Evolutionary conservation across 1,139 yeast species (phyloP), one percentile per base, ranked within the genome.

Genomic region (Pichia sp.): DNA sequence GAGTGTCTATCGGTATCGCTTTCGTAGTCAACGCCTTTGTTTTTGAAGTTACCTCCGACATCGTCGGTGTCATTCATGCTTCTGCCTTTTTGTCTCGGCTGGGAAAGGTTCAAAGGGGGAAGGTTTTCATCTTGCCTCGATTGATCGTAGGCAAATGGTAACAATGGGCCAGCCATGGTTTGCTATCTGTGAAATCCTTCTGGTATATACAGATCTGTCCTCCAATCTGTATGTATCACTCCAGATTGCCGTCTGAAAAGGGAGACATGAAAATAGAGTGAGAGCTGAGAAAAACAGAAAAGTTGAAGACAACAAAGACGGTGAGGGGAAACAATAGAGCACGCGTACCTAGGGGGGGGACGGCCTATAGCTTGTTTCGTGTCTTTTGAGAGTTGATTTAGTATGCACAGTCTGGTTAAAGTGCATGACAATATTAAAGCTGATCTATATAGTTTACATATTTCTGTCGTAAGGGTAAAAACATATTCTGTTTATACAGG

Each of bases 81-180:
- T 19, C 38, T 41, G 16, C 47, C 47, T 15, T 30, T 34, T 11
- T 29, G 45, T n/a, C 13, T 19, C 11, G 45, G 29, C 19, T 42
- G 51, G 4, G 51, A 46, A 2, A 46, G 40, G 36, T 48, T 47
- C 5, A 55, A 38, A 2, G 58, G 58, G 4, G 55, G 51, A 7
- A 31, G 10, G 11, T 36, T 36, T 23, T 59, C 64, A n/a, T 54
- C 49, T 7, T 53, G 47, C n/a, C 65, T 52, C 2, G 69, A 65
- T 6, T 55, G 53, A 52, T 65, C 64, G 49, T 56, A 65, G 5
- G 68, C 61, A 54, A 65, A 57, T 1, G 69, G 69, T 10, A 65
- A 56, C 30, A 66, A 56, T 7, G 64, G 63, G n/a, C 57, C 57
- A 57, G 53, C 45, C 58, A 56, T 56, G 6, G 26, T 10, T 26